phyloP scores from a whole-genome alignment of 2,329 filamentous ascomycete genomes.

The Colletotrichum somersetense region DNA sequence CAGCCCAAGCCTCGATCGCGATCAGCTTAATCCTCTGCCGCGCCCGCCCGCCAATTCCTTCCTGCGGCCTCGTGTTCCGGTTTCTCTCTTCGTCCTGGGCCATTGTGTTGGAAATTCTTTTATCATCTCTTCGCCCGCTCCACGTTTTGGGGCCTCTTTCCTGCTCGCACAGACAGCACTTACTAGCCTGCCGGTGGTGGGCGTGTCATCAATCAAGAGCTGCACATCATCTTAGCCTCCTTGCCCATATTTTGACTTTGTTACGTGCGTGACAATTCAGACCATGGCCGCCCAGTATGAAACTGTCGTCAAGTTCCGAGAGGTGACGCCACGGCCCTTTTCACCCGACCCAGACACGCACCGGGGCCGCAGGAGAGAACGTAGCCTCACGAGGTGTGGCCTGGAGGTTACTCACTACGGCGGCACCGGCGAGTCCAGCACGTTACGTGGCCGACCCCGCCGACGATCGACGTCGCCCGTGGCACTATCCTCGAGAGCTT shows the following conservation, averaged over 20 bases:
- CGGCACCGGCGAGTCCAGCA: slow-evolving; percentile 58
- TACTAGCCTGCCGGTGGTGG: not conserved
- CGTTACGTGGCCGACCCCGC: slow-evolving; percentile 57
- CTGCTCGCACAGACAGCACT: slow-evolving; percentile 10
- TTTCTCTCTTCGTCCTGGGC: slow-evolving; percentile 8
- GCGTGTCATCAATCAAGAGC: slow-evolving; percentile 5
- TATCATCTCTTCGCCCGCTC: slow-evolving; percentile 33
- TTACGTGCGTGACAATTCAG: not conserved
- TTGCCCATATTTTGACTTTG: not conserved
- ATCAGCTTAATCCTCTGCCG: slow-evolving; percentile 29
- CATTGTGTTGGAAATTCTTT: slow-evolving; percentile 3
- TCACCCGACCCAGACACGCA: slow-evolving; percentile 38
- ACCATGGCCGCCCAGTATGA: slow-evolving; percentile 33
- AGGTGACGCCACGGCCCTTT: slow-evolving; percentile 27
- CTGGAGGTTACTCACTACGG: slow-evolving; percentile 52
- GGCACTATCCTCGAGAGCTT: slow-evolving; percentile 48
- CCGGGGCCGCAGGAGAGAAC: slow-evolving; percentile 56
- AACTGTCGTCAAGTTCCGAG: slow-evolving; percentile 18
- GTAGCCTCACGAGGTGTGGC: slow-evolving; percentile 52
- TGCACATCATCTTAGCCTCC: not conserved
- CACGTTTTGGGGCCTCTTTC: not conserved
- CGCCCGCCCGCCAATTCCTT: slow-evolving; percentile 21
- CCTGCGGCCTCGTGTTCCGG: slow-evolving; percentile 16
- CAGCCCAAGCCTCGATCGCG: slow-evolving; percentile 27
- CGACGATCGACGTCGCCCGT: slow-evolving; percentile 55